phyloP scores from a whole-genome alignment of 1,284 basidiomycete genomes.

The Melampsora americana region DNA sequence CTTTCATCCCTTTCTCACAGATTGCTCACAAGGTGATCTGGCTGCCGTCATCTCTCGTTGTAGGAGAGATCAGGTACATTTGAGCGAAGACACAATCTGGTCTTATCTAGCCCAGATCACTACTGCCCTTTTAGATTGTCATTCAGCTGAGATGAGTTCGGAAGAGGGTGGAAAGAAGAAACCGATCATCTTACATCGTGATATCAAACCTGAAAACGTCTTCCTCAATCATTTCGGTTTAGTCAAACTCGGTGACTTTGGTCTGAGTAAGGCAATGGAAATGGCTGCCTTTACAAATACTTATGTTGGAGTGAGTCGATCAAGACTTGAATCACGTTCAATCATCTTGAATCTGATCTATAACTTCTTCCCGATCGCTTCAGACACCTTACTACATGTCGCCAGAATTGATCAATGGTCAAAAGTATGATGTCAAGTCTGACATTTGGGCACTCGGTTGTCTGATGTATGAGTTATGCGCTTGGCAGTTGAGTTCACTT shows the following conservation, averaged over 20 bases:
- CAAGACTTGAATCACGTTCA: background rate
- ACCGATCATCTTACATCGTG: slow-evolving; percentile 73
- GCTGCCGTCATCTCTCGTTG: slow-evolving; percentile 39
- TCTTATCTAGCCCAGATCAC: slow-evolving; percentile 89
- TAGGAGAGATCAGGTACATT: slow-evolving; percentile 43
- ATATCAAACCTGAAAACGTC: slow-evolving; percentile 95
- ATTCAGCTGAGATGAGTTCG: slow-evolving; percentile 57
- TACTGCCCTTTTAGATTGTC: slow-evolving; percentile 85
- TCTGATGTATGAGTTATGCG: slow-evolving; percentile 90
- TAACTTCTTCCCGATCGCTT: slow-evolving; percentile 9
- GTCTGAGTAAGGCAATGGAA: slow-evolving; percentile 82
- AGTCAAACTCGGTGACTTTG: slow-evolving; percentile 94
- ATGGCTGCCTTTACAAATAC: slow-evolving; percentile 86
- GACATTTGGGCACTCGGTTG: slow-evolving; percentile 98
- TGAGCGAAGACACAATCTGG: slow-evolving; percentile 92
- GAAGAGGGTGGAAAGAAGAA: slow-evolving; percentile 46
- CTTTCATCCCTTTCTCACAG: slow-evolving; percentile 52
- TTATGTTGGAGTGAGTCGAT: slow-evolving; percentile 80
- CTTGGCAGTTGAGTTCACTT: slow-evolving; percentile 61
- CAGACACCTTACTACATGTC: slow-evolving; percentile 99
- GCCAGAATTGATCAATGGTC: slow-evolving; percentile 92
- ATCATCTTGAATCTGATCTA: background rate
- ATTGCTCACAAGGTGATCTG: slow-evolving; percentile 43
- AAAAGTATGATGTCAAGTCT: slow-evolving; percentile 91
- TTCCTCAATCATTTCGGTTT: slow-evolving; percentile 74